These are phyloP conservation scores for Penicillium angulare DNA, from an alignment of 495 filamentous ascomycete genomes.

Conservation along the genomic window DNA sequence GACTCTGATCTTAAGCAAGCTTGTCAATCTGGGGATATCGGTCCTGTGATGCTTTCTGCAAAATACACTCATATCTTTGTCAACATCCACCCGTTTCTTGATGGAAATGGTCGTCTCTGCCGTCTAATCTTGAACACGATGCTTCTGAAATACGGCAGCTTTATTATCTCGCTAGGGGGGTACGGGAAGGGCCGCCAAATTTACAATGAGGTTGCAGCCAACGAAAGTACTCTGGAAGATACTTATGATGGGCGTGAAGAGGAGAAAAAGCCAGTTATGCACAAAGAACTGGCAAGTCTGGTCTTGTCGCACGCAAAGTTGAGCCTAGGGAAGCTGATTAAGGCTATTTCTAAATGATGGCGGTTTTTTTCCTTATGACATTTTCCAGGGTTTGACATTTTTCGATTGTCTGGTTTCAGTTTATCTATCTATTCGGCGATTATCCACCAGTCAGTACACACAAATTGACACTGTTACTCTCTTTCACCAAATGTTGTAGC, in stretches of 20 bases:
- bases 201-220: neutral
- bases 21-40: constrained; percentile 9
- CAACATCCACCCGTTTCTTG: constrained; percentile 35
- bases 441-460: neutral
- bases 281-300: constrained; percentile 6
- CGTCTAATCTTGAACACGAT: constrained; percentile 33
- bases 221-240: neutral
- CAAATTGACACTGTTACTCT: too few species aligned
- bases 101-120: constrained; percentile 37
- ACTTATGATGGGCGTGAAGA: constrained; percentile 3
- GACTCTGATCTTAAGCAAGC: too few species aligned
- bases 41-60: constrained; percentile 28
- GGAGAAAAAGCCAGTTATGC: constrained; percentile 3
- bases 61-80: constrained; percentile 30
- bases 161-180: constrained; percentile 26
- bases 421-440: neutral
- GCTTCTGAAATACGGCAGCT: constrained; percentile 22
- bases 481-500: too few species aligned
- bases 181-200: constrained; percentile 9
- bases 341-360: too few species aligned
- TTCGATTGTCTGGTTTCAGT: too few species aligned
- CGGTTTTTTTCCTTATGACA: too few species aligned
- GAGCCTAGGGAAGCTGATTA: too few species aligned
- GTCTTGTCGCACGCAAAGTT: neutral
- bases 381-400: too few species aligned